Conservation (phyloP, 108 stramenopile genomes). For the Skeletonema grethae region DNA sequence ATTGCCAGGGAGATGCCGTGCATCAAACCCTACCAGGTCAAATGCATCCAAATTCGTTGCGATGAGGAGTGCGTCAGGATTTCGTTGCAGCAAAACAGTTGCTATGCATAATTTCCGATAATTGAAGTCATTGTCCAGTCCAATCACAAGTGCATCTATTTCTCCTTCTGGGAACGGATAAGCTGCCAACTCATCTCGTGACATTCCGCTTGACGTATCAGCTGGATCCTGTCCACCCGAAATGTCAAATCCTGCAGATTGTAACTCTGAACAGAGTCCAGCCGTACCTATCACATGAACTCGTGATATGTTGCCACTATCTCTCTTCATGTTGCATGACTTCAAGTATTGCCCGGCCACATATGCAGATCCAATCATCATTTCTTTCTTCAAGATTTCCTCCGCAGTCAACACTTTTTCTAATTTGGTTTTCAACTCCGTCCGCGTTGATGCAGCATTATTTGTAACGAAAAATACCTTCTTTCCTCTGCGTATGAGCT, state of each 20-base stretch:
- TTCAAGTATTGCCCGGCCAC: constrained; percentile 62
- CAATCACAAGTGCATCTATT: constrained; percentile 79
- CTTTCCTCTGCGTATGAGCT: constrained; percentile 52
- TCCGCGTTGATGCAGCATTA: constrained; percentile 74
- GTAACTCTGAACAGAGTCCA: constrained; percentile 75
- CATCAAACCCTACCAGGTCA: constrained; percentile 72
- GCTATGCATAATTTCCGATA: constrained; percentile 85
- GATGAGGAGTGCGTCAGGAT: constrained; percentile 72
- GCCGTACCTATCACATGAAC: constrained; percentile 81
- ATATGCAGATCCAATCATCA: constrained; percentile 77
- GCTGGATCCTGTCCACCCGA: constrained; percentile 40
- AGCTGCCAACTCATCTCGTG: constrained; percentile 62
- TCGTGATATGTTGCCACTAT: constrained; percentile 14
- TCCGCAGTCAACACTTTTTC: constrained; percentile 37
- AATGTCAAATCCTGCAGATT: constrained; percentile 55
- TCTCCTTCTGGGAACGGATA: constrained; percentile 59
- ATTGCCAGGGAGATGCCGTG: constrained; percentile 78
- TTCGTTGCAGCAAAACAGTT: constrained; percentile 66
- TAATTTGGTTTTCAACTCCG: constrained; percentile 65
- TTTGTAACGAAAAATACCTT: constrained; percentile 84
- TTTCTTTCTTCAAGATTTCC: constrained; percentile 52
- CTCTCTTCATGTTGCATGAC: constrained; percentile 27
- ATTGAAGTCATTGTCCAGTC: constrained; percentile 72
- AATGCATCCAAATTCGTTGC: constrained; percentile 86
- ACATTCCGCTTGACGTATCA: constrained; percentile 54